Percentiles rank a stretch among this genome's conserved stretches.
phyloP scores from a whole-genome alignment of 257 asterid genomes.

The Misopates orontium region DNA sequence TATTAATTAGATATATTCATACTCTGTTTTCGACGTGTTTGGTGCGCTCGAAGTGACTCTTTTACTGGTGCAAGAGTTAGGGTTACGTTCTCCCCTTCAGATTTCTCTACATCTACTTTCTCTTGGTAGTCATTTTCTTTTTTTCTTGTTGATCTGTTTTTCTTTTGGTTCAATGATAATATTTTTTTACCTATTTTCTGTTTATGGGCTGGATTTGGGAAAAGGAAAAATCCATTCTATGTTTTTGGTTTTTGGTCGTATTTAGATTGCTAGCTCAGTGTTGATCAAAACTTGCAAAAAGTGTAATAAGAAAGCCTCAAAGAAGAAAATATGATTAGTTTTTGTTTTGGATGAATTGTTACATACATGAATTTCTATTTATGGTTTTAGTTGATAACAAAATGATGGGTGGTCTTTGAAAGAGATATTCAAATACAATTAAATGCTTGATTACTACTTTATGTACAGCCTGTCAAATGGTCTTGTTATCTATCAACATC shows the following conservation, averaged over 20 bases:
- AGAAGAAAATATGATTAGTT: slow-evolving; percentile 22
- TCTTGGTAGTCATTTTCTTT: slow-evolving; percentile 51
- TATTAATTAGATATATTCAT: no score
- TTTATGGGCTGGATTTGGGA: slow-evolving; percentile 25
- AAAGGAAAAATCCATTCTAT: slow-evolving; percentile 14
- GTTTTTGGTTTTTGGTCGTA: slow-evolving; percentile 6
- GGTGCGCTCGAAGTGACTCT: no score
- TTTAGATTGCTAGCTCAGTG: slow-evolving; percentile 3
- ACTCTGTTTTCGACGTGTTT: no score
- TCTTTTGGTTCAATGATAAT: background rate
- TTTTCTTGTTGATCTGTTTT: background rate
- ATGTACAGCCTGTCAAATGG: background rate
- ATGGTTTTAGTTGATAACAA: slow-evolving; percentile 12
- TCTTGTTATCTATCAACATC: slow-evolving; percentile 12
- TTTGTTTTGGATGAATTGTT: slow-evolving; percentile 25
- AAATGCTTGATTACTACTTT: slow-evolving; percentile 3
- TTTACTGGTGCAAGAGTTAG: slow-evolving; percentile 60
- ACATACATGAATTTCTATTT: slow-evolving; percentile 3
- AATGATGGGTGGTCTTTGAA: background rate
- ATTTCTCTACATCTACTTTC: slow-evolving; percentile 76
- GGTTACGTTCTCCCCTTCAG: slow-evolving; percentile 83
- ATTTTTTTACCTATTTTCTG: slow-evolving; percentile 1
- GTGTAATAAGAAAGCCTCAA: background rate
- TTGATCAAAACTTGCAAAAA: slow-evolving; percentile 1
- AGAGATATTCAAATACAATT: background rate